phyloP scores from a whole-genome alignment of 2,329 filamentous ascomycete genomes.

The Scedosporium aurantiacum region DNA sequence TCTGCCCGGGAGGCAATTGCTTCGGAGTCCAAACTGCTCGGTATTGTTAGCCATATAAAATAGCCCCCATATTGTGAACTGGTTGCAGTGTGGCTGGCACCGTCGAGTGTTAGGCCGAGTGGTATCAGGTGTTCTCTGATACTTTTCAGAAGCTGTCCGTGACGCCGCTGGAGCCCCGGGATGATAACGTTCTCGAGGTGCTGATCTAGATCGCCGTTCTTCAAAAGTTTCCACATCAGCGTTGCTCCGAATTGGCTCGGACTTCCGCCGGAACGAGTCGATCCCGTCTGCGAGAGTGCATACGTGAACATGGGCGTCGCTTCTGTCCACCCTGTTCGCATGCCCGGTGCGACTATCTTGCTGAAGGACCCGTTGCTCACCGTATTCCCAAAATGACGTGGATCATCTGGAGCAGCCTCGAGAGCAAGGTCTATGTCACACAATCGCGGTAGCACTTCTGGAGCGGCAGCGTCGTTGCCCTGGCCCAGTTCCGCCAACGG shows the following conservation, averaged over 20 bases:
- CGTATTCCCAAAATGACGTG: constrained; percentile 57
- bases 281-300: constrained; percentile 41
- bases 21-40: constrained; percentile 35
- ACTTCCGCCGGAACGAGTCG: constrained; percentile 45
- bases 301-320: constrained; percentile 44
- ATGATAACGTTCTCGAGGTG: constrained; percentile 30
- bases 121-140: constrained; percentile 50
- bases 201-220: constrained; percentile 28
- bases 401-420: constrained; percentile 37
- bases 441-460: constrained; percentile 48
- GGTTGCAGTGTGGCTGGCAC: constrained; percentile 29
- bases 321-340: constrained; percentile 83
- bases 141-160: constrained; percentile 42
- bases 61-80: constrained; percentile 56
- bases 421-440: constrained; percentile 67
- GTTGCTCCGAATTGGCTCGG: constrained; percentile 44
- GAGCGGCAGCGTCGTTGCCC: not conserved
- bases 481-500: constrained; percentile 22
- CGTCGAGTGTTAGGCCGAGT: constrained; percentile 40
- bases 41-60: constrained; percentile 70
- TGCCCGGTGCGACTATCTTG: constrained; percentile 74
- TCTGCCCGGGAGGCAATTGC: constrained; percentile 46
- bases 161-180: constrained; percentile 34
- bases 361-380: constrained; percentile 83
- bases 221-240: constrained; percentile 37